These are phyloP conservation scores for Phytophthora litchii DNA, from an alignment of 352 stramenopile genomes.

Conservation along the genomic window DNA sequence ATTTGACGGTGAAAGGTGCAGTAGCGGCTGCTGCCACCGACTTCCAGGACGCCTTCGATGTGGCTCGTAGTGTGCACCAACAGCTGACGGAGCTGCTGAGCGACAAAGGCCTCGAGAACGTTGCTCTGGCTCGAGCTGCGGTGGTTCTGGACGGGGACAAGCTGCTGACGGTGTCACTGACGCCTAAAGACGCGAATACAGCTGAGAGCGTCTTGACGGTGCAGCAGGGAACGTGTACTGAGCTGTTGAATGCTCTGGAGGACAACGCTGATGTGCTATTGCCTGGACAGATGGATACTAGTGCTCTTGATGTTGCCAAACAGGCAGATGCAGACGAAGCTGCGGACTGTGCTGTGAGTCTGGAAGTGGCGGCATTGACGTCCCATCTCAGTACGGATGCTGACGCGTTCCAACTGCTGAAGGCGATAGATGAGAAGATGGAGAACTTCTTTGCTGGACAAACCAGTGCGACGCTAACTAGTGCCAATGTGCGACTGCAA, in stretches of 20 bases:
- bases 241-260: slow-evolving; percentile 31
- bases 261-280: slow-evolving; percentile 20
- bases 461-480: slow-evolving; percentile 26
- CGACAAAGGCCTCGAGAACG: slow-evolving; percentile 28
- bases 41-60: slow-evolving; percentile 28
- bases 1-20: slow-evolving; percentile 38
- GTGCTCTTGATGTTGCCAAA: slow-evolving; percentile 31
- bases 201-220: slow-evolving; percentile 37
- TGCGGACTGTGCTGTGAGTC: slow-evolving; percentile 25
- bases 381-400: slow-evolving; percentile 6
- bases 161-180: slow-evolving; percentile 30
- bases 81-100: slow-evolving; percentile 29
- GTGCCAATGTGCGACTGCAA: slow-evolving; percentile 42
- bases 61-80: slow-evolving; percentile 29
- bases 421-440: slow-evolving; percentile 49
- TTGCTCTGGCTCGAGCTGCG: slow-evolving; percentile 18
- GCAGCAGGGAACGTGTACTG: slow-evolving; percentile 30
- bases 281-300: slow-evolving; percentile 30
- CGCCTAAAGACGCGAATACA: slow-evolving; percentile 1
- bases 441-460: slow-evolving; percentile 41
- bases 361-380: slow-evolving; percentile 31
- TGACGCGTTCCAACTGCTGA: slow-evolving; percentile 46
- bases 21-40: slow-evolving; percentile 9
- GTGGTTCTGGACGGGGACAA: slow-evolving; percentile 36
- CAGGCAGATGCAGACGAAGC: slow-evolving; percentile 13